These are phyloP conservation scores for Aspergillus piperis DNA, from an alignment of 2,329 filamentous ascomycete genomes.

Conservation along the genomic window DNA sequence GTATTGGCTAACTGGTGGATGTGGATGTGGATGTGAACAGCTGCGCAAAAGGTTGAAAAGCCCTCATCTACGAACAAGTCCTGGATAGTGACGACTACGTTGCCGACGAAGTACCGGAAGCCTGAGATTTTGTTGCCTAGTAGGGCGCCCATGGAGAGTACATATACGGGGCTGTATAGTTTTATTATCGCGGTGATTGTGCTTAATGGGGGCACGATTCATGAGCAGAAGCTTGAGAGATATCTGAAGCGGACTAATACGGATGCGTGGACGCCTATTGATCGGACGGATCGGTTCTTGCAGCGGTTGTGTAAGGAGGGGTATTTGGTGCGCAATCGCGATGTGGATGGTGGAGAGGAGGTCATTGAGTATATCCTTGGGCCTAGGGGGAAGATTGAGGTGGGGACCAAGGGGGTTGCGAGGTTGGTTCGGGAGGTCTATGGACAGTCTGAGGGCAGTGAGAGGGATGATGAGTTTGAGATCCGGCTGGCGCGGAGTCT, in stretches of 20 bases:
- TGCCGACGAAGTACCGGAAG: conserved; percentile 69
- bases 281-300: conserved; percentile 74
- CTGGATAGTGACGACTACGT: conserved; percentile 74
- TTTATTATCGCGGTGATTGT: conserved; percentile 75
- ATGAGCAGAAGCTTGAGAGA: conserved; percentile 75
- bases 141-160: conserved; percentile 70
- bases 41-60: conserved; percentile 51
- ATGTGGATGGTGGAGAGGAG: conserved; percentile 71
- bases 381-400: conserved; percentile 79
- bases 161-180: conserved; percentile 79
- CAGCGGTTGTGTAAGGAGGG: conserved; percentile 76
- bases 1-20: not conserved
- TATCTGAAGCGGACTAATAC: conserved; percentile 75
- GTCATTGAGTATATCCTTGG: conserved; percentile 81
- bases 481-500: conserved; percentile 64
- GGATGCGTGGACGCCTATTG: conserved; percentile 70
- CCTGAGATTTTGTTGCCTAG: conserved; percentile 69
- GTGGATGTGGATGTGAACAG: conserved; percentile 30
- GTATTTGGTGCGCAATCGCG: conserved; percentile 75
- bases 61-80: conserved; percentile 59
- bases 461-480: conserved; percentile 52
- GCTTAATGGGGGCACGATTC: conserved; percentile 70
- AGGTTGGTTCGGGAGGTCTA: conserved; percentile 65
- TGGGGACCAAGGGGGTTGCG: conserved; percentile 74
- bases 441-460: conserved; percentile 35